Evolutionary conservation across 805 yeast genomes (phyloP).

Genomic region (Spencermartinsiella europaea): DNA sequence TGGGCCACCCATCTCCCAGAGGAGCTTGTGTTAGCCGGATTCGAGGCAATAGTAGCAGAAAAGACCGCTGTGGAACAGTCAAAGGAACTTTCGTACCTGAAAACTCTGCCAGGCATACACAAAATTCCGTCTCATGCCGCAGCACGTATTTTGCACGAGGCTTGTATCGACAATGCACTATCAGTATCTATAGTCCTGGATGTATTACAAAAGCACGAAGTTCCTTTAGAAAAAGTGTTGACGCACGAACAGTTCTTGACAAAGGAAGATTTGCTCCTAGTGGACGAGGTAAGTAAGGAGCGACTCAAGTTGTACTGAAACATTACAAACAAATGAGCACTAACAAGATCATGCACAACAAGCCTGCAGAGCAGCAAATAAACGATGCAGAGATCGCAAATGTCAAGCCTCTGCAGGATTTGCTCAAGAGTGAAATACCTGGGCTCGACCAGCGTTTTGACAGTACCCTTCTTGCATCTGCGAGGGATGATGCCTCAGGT

Average conservation of each 20-base stretch:
- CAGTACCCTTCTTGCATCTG: neutral
- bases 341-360: no score
- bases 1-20: neutral
- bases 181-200: conserved; percentile 4
- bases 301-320: no score
- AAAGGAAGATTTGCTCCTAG: conserved; percentile 4
- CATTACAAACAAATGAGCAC: no score
- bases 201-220: neutral
- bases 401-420: no score
- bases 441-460: neutral
- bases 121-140: conserved; percentile 5
- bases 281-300: conserved; percentile 3
- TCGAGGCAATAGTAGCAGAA: neutral
- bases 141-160: conserved; percentile 13
- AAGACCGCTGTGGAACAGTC: conserved; percentile 1
- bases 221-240: conserved; percentile 1
- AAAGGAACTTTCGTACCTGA: neutral
- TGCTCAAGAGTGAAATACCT: neutral
- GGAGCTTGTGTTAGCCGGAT: neutral
- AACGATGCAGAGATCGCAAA: no score
- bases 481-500: neutral
- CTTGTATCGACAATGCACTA: conserved; percentile 5
- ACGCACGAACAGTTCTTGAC: conserved; percentile 8
- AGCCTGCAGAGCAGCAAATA: no score
- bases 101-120: neutral